Percentiles rank a stretch among this genome's conserved stretches.
These are phyloP conservation scores for Cetradonia linearis DNA, from an alignment of 495 filamentous ascomycete species.

Conservation along the genomic window DNA sequence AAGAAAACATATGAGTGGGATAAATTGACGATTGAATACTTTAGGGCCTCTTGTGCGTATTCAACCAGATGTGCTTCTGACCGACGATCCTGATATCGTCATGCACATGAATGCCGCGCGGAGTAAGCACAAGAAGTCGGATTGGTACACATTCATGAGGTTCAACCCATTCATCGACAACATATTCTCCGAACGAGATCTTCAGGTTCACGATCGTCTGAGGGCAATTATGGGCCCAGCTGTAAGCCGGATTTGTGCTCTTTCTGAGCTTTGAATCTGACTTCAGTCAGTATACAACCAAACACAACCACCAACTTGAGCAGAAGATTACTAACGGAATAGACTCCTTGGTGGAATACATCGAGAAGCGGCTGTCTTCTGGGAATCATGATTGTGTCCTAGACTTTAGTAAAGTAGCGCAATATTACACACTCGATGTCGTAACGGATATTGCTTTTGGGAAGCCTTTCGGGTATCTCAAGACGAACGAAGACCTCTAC, in stretches of 20 bases:
- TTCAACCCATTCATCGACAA: neutral
- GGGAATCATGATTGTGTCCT: slow-evolving; percentile 17
- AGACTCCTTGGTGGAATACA: slow-evolving; percentile 30
- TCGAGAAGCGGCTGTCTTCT: slow-evolving; percentile 29
- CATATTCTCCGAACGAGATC: neutral
- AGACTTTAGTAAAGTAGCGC: slow-evolving; percentile 35
- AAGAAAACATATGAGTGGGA: too few relatives aligned
- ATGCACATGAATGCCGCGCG: neutral
- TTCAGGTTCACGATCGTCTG: too few relatives aligned
- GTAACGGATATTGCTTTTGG: slow-evolving; percentile 42
- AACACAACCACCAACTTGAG: slow-evolving; percentile 40
- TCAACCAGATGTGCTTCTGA: slow-evolving; percentile 34
- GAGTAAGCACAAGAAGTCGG: neutral
- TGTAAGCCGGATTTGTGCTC: too few relatives aligned
- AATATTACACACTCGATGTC: slow-evolving; percentile 44
- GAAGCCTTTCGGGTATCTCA: slow-evolving; percentile 37
- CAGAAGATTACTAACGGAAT: slow-evolving; percentile 36
- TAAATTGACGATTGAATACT: too few relatives aligned
- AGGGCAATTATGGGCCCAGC: too few relatives aligned
- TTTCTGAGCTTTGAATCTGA: too few relatives aligned
- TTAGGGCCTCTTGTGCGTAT: slow-evolving; percentile 36
- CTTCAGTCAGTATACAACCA: slow-evolving; percentile 38
- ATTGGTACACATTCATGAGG: neutral
- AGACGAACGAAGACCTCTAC: neutral
- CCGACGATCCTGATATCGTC: slow-evolving; percentile 36